A percentile compares a stretch with the other conserved stretches of the same genome.
Conservation (phyloP, 164 flowering plant species). For the Nymphaea colorata region DNA sequence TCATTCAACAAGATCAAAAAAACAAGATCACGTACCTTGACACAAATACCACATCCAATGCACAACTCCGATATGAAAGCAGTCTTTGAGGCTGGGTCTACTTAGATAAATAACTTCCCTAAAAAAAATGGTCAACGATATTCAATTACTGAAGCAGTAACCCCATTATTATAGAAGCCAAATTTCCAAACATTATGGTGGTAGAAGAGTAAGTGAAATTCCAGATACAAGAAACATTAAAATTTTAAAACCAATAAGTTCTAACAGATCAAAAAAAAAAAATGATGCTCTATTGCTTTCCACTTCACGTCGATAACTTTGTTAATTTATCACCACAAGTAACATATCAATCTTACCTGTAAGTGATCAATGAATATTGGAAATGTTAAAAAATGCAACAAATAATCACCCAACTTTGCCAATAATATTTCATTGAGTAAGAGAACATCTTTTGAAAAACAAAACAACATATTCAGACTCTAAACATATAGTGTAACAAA, state of each 20-base stretch:
- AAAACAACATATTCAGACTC: no score
- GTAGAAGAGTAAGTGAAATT: neutral
- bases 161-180: neutral
- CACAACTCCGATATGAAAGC: slow-evolving; percentile 94
- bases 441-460: no score
- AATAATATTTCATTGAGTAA: no score
- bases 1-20: neutral
- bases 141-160: neutral
- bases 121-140: slow-evolving; percentile 3
- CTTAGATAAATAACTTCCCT: slow-evolving; percentile 97
- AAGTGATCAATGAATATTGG: no score
- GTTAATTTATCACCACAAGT: neutral
- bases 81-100: slow-evolving; percentile 51
- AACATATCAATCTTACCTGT: neutral
- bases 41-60: slow-evolving; percentile 99
- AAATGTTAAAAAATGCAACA: no score
- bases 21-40: slow-evolving; percentile 59
- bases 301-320: neutral
- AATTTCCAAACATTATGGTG: neutral
- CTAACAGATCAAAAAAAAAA: no score
- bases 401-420: no score
- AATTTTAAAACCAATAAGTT: no score
- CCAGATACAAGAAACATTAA: no score
- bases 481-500: no score
- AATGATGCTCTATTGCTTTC: neutral